phyloP scores from a whole-genome alignment of 2,329 filamentous ascomycete species.

The Dothiorella sarmentorum region DNA sequence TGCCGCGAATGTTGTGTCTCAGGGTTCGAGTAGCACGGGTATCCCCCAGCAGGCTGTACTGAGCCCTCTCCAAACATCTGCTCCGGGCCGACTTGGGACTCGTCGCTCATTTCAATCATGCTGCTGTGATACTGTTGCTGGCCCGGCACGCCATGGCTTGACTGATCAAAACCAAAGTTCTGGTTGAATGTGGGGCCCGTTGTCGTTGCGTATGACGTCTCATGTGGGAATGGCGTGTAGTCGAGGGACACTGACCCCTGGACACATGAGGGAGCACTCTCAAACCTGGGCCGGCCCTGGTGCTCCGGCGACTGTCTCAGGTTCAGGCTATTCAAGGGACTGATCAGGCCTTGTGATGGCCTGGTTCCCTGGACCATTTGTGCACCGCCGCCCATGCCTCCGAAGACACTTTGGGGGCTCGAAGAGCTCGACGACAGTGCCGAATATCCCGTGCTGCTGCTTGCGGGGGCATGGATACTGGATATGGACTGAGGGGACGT shows the following conservation, averaged over 20 bases:
- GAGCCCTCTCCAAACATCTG: background rate
- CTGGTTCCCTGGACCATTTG: conserved; percentile 1
- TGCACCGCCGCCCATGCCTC: background rate
- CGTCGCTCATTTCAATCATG: conserved; percentile 13
- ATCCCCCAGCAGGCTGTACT: background rate
- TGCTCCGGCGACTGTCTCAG: conserved; percentile 2
- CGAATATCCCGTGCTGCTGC: background rate
- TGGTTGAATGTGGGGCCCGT: background rate
- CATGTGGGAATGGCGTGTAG: conserved; percentile 4
- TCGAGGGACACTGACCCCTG: conserved; percentile 10
- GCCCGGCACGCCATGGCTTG: conserved; percentile 5
- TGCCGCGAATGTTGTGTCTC: conserved; percentile 12
- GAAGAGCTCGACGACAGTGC: background rate
- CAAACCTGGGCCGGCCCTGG: conserved; percentile 2
- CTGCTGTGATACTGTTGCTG: conserved; percentile 1
- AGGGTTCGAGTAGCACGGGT: background rate
- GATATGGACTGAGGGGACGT: conserved; percentile 6
- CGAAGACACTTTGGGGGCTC: background rate
- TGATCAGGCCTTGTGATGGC: conserved; percentile 7
- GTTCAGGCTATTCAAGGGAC: conserved; percentile 7
- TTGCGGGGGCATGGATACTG: conserved; percentile 1
- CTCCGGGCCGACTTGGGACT: conserved; percentile 6
- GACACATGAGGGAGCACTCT: background rate
- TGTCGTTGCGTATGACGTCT: conserved; percentile 7
- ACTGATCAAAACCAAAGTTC: conserved; percentile 11